These are phyloP conservation scores for Grammothele lineata DNA, from an alignment of 768 basidiomycete species.

Conservation along the genomic window DNA sequence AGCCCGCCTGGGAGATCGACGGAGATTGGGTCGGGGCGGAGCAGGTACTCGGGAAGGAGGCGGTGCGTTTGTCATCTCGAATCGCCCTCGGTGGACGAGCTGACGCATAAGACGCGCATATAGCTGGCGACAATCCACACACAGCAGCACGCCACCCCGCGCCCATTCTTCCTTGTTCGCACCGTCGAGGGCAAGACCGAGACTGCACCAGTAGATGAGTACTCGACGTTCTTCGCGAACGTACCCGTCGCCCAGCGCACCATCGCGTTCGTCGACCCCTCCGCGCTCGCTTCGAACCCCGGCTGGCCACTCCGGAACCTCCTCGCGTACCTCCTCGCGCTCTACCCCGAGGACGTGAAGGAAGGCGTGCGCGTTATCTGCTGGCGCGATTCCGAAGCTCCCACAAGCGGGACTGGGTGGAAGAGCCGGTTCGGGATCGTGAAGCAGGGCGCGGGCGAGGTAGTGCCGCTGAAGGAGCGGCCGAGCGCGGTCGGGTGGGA, in stretches of 20 bases:
- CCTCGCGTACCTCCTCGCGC: conserved; percentile 83
- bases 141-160: conserved; percentile 37
- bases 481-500: conserved; percentile 93
- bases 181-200: conserved; percentile 31
- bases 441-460: conserved; percentile 24
- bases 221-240: conserved; percentile 51
- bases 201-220: conserved; percentile 54
- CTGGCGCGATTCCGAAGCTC: conserved; percentile 65
- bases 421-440: conserved; percentile 63
- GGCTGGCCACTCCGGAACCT: conserved; percentile 92
- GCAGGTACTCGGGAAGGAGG: conserved; percentile 37
- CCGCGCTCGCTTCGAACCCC: conserved; percentile 46
- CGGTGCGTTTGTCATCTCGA: conserved; percentile 34
- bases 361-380: conserved; percentile 59
- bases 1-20: conserved; percentile 85
- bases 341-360: conserved; percentile 53
- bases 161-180: conserved; percentile 63
- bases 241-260: conserved; percentile 33
- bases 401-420: conserved; percentile 39
- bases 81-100: too few species aligned
- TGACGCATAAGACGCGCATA: too few species aligned
- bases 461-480: conserved; percentile 7
- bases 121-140: conserved; percentile 52
- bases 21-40: conserved; percentile 56
- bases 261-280: conserved; percentile 61